Evolutionary conservation across 192 early-diverging fungal genomes (phyloP).

Genomic region (Thamnidium elegans): DNA sequence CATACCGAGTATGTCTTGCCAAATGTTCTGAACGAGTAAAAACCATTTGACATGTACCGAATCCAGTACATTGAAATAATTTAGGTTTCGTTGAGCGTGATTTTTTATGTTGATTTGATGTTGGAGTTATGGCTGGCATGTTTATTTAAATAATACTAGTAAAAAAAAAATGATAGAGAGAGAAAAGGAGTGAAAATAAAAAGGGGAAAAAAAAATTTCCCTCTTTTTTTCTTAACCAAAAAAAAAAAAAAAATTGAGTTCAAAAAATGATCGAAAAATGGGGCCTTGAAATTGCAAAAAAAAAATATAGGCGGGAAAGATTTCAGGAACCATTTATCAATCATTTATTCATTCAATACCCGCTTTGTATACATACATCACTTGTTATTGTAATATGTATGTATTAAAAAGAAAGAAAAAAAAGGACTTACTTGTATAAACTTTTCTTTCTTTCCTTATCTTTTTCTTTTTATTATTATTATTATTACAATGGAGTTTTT

Average conservation of each 20-base stretch:
- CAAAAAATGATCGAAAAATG: constrained; percentile 5
- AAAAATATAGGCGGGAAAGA: constrained; percentile 15
- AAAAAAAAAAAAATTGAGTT: background rate
- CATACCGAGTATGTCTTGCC: constrained; percentile 49
- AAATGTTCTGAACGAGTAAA: constrained; percentile 55
- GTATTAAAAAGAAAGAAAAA: too few species aligned
- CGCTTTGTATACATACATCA: too few species aligned
- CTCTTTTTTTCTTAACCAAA: background rate
- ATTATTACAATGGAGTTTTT: too few species aligned
- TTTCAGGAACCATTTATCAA: constrained; percentile 12
- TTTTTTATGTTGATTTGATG: constrained; percentile 2
- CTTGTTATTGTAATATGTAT: too few species aligned
- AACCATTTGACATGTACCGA: constrained; percentile 52
- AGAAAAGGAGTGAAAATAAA: background rate
- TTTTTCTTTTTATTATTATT: too few species aligned
- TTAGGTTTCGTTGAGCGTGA: constrained; percentile 25
- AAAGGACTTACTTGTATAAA: too few species aligned
- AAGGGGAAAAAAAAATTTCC: background rate
- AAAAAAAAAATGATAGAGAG: background rate
- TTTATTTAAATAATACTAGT: background rate
- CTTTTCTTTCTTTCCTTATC: too few species aligned
- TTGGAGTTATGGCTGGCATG: background rate
- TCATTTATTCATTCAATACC: too few species aligned
- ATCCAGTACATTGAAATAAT: constrained; percentile 50
- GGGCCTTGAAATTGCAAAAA: constrained; percentile 1